Percentiles rank a stretch among this genome's conserved stretches.
phyloP scores from a whole-genome alignment of 495 filamentous ascomycete species.

The Neurospora intermedia region DNA sequence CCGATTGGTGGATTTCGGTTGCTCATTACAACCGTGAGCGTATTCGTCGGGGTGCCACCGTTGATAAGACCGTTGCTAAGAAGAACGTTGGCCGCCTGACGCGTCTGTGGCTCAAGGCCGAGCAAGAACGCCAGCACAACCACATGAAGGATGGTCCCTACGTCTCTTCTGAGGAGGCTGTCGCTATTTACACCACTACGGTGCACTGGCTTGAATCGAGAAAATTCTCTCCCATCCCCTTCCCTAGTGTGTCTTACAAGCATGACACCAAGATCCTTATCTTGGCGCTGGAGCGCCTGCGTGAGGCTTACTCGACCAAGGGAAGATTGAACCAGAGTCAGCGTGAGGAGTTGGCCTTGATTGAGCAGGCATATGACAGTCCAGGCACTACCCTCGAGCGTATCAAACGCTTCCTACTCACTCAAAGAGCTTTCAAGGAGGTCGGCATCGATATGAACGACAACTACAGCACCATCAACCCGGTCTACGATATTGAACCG shows the following conservation, averaged over 20 bases:
- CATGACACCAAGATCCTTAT: constrained; percentile 99
- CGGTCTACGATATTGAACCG: constrained; percentile 97
- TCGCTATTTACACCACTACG: constrained; percentile 97
- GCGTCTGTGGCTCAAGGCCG: constrained; percentile 92
- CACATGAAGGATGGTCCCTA: constrained; percentile 99
- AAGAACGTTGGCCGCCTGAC: constrained; percentile 97
- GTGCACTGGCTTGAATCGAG: constrained; percentile 98
- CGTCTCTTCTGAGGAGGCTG: constrained; percentile 95
- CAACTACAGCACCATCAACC: constrained; percentile 98
- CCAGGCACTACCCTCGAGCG: constrained; percentile 91
- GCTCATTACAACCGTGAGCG: constrained; percentile 98
- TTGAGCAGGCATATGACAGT: constrained; percentile 98
- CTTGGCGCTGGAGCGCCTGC: constrained; percentile 82
- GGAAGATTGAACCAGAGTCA: constrained; percentile 95
- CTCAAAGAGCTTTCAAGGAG: constrained; percentile 97
- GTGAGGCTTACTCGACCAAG: constrained; percentile 97
- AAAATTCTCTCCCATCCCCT: constrained; percentile 97
- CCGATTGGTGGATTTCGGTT: constrained; percentile 99
- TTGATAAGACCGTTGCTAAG: constrained; percentile 98
- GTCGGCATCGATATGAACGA: constrained; percentile 99
- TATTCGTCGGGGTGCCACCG: constrained; percentile 89
- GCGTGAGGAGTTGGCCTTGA: constrained; percentile 90
- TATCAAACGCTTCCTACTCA: constrained; percentile 96
- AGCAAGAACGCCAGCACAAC: constrained; percentile 98
- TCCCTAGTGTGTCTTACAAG: constrained; percentile 98